phyloP scores from a whole-genome alignment of 2,329 filamentous ascomycete genomes.

The Teratosphaeria pseudoeucalypti region DNA sequence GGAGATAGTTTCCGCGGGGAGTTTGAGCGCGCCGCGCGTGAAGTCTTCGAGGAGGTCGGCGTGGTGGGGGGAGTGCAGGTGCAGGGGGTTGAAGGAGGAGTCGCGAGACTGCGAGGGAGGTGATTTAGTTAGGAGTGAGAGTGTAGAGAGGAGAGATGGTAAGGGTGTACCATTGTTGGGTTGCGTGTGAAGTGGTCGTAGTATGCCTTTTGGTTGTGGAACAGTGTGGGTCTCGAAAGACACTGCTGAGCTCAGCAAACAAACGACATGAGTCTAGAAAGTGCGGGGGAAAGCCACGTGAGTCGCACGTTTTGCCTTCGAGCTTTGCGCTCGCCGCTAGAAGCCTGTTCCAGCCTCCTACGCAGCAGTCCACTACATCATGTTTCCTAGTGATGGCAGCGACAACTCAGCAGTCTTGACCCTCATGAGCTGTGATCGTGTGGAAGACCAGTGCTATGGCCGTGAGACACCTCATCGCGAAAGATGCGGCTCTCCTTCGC shows the following conservation, averaged over 20 bases:
- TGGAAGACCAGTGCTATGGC: no score
- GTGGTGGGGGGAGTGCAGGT: conserved; percentile 61
- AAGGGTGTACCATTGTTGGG: neutral
- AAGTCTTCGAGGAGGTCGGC: conserved; percentile 65
- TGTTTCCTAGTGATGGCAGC: neutral
- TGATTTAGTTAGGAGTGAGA: neutral
- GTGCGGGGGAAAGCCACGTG: neutral
- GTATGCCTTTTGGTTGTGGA: neutral
- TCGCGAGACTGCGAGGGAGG: conserved; percentile 49
- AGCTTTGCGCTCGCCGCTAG: no score
- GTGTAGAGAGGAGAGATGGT: neutral
- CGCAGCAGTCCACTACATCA: neutral
- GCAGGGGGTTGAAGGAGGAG: conserved; percentile 62
- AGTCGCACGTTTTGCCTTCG: neutral
- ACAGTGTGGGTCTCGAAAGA: no score
- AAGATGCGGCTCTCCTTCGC: no score
- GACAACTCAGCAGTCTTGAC: neutral
- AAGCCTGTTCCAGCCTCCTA: neutral
- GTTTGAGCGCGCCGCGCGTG: conserved; percentile 26
- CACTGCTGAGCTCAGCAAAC: no score
- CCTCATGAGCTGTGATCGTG: no score
- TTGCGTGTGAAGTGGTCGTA: neutral
- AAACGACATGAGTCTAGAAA: neutral
- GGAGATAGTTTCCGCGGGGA: conserved; percentile 60
- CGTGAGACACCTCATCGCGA: no score